Evolutionary conservation across 2,329 filamentous ascomycete genomes (phyloP), one percentile per base, ranked within the genome.

Genomic region (Fusarium nematophilum): DNA sequence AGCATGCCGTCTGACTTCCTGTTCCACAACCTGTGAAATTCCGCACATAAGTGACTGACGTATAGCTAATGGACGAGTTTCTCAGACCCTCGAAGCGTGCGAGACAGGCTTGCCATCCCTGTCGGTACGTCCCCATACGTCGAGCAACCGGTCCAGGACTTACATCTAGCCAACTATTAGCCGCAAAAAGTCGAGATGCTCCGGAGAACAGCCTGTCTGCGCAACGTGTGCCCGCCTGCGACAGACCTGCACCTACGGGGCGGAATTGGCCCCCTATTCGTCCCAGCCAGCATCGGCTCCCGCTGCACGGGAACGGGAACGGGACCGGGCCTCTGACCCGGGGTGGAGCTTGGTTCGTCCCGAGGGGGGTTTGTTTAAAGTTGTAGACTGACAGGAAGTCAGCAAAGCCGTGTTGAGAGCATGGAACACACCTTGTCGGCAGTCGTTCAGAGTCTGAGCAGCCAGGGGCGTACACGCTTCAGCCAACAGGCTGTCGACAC

Each of bases 181-280:
- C 5, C 39, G 46, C 10, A 57, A 53, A 23, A 57, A 57, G 40
- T 38, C 39, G 6, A 57, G 42, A 25, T 53, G 53, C 15, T 57
- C 53, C 1, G 53, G 47, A 9, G 47, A 57, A n/a, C 47, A 36
- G 23, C 53, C 53, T 7, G 47, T 47, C 42, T 57, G 53, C 33
- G 23, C 39, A 4, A 34, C 40, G 7, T 57, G 53, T 26, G 31
- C 26, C 17, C 26, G 53, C 14, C 47, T 57, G 6, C 14, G 53
- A 7, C 38, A 34, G 1, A n/a, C 10, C 6, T 57, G 53, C 26
- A 17, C 37, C 6, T 54, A 54, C 30, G 27, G 25, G 9, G 7
- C 23, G 8, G 29, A 26, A 14, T n/a, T n/a, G n/a, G n/a, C n/a
- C n/a, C n/a, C 18, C 29, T 11, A 23, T 7, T 11, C 3, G 43